Evolutionary conservation across 257 asterid genomes (phyloP).

Genomic region (Thymus quinquecostatus): DNA sequence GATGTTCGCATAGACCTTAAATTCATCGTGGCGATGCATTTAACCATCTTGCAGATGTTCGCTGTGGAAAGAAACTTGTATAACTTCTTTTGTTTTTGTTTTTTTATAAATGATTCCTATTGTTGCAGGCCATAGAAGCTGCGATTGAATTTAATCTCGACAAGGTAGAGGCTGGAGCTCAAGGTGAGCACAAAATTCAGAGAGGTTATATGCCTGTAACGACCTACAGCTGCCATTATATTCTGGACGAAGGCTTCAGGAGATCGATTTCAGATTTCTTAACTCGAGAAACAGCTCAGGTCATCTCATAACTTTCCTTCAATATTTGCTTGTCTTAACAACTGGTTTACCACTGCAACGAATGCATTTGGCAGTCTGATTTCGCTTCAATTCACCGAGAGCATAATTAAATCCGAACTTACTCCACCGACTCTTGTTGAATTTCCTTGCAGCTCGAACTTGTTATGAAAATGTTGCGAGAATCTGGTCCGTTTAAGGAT

Average conservation of each 20-base stretch:
- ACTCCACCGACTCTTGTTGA: not conserved
- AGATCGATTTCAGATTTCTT: conserved; percentile 69
- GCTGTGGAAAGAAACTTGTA: no score
- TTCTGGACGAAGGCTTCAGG: conserved; percentile 74
- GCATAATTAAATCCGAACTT: no score
- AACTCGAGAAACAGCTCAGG: conserved; percentile 88
- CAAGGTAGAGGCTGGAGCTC: conserved; percentile 98
- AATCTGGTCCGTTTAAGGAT: conserved; percentile 88
- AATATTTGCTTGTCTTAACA: not conserved
- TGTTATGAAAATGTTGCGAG: conserved; percentile 71
- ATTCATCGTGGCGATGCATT: no score
- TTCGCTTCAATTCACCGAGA: no score
- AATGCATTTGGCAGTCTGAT: no score
- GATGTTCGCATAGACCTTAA: no score
- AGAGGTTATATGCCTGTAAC: conserved; percentile 89
- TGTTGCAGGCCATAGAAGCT: conserved; percentile 90
- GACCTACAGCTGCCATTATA: conserved; percentile 88
- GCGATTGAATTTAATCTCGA: conserved; percentile 85
- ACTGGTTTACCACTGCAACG: no score
- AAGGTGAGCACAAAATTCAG: conserved; percentile 97
- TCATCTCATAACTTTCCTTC: not conserved
- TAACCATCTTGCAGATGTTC: no score
- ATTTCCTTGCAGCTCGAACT: conserved; percentile 60
- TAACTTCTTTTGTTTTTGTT: no score
- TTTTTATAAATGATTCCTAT: conserved; percentile 1